Base-by-base conservation (phyloP, 1,284 basidiomycete species). In the Ustilago shanxiensis region DNA sequence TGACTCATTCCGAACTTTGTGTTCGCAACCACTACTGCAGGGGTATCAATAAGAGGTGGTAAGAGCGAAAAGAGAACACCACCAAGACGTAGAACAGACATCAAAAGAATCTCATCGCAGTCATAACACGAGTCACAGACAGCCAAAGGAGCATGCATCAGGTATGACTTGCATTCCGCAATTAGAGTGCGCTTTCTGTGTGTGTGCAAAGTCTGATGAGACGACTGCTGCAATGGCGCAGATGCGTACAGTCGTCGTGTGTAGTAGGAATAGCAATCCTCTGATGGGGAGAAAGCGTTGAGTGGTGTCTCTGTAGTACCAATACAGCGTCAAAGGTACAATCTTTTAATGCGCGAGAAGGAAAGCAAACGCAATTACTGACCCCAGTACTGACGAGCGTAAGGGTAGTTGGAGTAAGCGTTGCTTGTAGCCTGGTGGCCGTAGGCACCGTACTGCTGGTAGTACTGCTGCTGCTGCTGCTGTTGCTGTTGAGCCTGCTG, bases 381-480 rank as follows among this genome's bases (percentile, higher is more conserved):
- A 24, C 81, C 83, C 82, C 83, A 84, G 79, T 84, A 85, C 66
- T 80, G 80, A 57, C 79, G 80, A 41, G 72, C 79, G 65, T 84
- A 84, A 35, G 77, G 72, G 59, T 82, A 82, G 66, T 73, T 79
- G 58, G 70, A 78, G 71, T 84, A 84, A 45, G 79, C 73, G 52
- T 77, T 78, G 71, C 45, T 72, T 60, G 58, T 80, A 54, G 73
- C 79, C 69, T 82, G 81, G 67, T 82, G 81, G 31, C 72, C 79
- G 66, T 83, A 83, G 47, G 76, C 79, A 37, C 70, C 71, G 71
- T 82, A 81, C 72, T 84, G 81, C 68, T 84, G 80, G 62, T 81
- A 80, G 69, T 84, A 81, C 70, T 84, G 81, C 61, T 82, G 75
- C 45, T 81, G 82, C 66, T 83, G 82, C 41, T 82, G 83, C 66